Evolutionary conservation across 352 stramenopile genomes (phyloP).

Genomic region (Globisporangium parvum): DNA sequence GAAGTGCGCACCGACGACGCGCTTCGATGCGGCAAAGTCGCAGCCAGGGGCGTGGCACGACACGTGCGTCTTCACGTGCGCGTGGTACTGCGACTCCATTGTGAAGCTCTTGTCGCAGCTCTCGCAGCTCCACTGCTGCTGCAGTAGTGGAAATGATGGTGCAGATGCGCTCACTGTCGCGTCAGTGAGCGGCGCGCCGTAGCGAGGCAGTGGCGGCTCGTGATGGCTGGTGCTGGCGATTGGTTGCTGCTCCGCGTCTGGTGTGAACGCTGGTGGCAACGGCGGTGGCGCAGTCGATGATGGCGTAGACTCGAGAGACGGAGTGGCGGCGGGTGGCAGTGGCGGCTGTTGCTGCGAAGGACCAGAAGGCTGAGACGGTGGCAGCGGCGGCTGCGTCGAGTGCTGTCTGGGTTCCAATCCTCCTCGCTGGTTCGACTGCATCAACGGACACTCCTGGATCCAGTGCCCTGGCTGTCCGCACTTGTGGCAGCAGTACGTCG

Average conservation of each 20-base stretch:
- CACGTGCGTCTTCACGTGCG: constrained; percentile 69
- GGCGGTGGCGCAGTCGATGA: too few relatives aligned
- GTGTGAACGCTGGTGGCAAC: too few relatives aligned
- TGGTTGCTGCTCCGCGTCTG: constrained; percentile 3
- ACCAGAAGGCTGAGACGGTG: too few relatives aligned
- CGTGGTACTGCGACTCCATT: constrained; percentile 62
- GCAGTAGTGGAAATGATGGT: neutral
- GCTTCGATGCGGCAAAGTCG: constrained; percentile 68
- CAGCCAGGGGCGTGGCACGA: constrained; percentile 46
- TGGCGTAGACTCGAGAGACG: too few relatives aligned
- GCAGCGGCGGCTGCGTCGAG: constrained; percentile 3
- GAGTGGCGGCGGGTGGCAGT: too few relatives aligned
- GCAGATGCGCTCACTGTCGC: neutral
- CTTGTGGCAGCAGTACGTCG: constrained; percentile 73
- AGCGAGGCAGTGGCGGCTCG: too few relatives aligned
- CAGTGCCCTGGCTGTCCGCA: constrained; percentile 71
- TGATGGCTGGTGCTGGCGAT: neutral
- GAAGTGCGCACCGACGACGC: constrained; percentile 63
- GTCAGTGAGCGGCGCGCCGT: constrained; percentile 1
- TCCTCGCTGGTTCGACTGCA: constrained; percentile 14
- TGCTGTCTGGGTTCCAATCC: constrained; percentile 9
- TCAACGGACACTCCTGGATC: constrained; percentile 65
- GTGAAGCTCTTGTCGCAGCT: constrained; percentile 68
- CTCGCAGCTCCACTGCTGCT: constrained; percentile 47
- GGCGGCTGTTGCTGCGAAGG: neutral